Evolutionary conservation across 2,329 filamentous ascomycete species (phyloP), one percentile per base, ranked within the genome.

Genomic region (Hypoxylon sp.): DNA sequence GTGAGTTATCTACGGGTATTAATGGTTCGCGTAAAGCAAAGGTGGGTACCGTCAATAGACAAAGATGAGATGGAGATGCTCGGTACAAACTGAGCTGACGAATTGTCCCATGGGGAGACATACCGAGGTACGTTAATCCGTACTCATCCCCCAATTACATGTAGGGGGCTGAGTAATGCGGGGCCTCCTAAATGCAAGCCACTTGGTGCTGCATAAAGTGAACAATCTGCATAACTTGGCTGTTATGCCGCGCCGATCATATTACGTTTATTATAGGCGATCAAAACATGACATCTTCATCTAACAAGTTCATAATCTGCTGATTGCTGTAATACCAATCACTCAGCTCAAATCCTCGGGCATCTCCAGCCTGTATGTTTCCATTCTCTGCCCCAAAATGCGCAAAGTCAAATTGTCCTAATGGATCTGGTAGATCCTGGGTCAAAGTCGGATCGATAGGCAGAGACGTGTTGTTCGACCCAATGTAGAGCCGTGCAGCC

Each of bases 401-500:
- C 11, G 58, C 62, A 52, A 71, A 71, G 35, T 66, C 69, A 24
- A 60, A 53, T 5, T 60, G 35, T 26, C 48, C 61, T 53, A 71
- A n/a, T 53, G 53, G 6, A 44, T 26, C 24, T 31, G 44, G 22
- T 10, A 24, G 14, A 31, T 29, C 9, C 39, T 47, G 47, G 50
- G 48, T 54, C 14, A 64, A 29, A 3, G 44, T 39, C 3, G 33
- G 9, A 24, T 48, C 63, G 8, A 39, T 22, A 8, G 13, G 10
- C 14, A 44, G 48, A 8, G 31, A 59, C 4, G 47, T 13, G 19
- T 53, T 59, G 5, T 65, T 70, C 24, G 56, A 53, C 8, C 74
- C 59, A 24, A 79, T 67, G 37, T 76, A 76, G 2, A 79, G 67
- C 3, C 73, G 72, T 2, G 79, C 78, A 47, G 78, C 75, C 55